These are phyloP conservation scores for Cucurbitaria berberidis DNA, from an alignment of 2,329 filamentous ascomycete genomes.

Conservation along the genomic window DNA sequence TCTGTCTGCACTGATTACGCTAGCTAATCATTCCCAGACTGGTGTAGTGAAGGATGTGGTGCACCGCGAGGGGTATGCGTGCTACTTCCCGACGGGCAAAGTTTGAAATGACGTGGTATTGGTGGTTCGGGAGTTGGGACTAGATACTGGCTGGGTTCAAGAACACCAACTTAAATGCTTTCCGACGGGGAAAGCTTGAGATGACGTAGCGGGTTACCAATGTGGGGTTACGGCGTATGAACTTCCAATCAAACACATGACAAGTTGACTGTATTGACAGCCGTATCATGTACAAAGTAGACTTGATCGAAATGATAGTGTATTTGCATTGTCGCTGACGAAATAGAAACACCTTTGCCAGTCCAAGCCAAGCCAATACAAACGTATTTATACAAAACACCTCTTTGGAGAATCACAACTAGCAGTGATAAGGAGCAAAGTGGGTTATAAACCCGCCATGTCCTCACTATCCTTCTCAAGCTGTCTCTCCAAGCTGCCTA, in stretches of 20 bases:
- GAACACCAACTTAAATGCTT: no score
- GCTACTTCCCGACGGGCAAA: conserved; percentile 28
- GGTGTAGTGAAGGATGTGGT: not conserved
- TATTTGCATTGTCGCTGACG: not conserved
- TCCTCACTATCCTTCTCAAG: conserved; percentile 43
- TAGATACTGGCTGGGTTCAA: no score
- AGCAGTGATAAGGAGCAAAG: not conserved
- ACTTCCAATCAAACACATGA: not conserved
- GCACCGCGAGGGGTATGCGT: conserved; percentile 5
- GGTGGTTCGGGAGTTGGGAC: no score
- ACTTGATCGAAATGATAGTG: not conserved
- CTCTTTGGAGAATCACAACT: not conserved
- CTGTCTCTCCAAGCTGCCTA: conserved; percentile 57
- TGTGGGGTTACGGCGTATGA: conserved; percentile 4
- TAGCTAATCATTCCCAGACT: conserved; percentile 1
- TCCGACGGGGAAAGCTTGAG: conserved; percentile 25
- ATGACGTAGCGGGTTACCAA: conserved; percentile 20
- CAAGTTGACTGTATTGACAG: not conserved
- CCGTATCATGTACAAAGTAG: not conserved
- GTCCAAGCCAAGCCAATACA: not conserved
- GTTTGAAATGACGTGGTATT: conserved; percentile 26
- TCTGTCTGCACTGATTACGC: conserved; percentile 9
- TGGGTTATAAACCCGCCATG: conserved; percentile 18
- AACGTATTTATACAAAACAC: conserved; percentile 10
- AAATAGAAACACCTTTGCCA: not conserved